Evolutionary conservation across 148 eudicot species (phyloP).

Genomic region (Diospyros lotus): DNA sequence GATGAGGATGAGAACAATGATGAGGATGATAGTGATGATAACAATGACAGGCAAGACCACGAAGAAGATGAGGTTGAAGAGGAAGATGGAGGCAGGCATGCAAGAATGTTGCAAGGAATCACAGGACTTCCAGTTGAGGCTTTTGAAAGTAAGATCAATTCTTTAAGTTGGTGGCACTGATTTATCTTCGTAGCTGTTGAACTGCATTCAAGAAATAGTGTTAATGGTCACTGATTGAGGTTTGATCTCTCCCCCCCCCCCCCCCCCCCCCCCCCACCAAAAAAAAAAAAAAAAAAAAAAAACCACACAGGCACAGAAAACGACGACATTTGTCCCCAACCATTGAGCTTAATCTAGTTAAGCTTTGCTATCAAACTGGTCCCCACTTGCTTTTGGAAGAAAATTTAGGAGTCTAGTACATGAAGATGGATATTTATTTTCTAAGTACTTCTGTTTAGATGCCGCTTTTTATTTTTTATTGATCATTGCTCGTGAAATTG

Average conservation of each 20-base stretch:
- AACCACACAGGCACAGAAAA: neutral
- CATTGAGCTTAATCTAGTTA: neutral
- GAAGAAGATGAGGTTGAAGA: slow-evolving; percentile 22
- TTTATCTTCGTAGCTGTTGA: neutral
- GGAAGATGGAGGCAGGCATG: slow-evolving; percentile 62
- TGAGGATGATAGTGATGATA: slow-evolving; percentile 27
- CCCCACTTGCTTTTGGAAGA: slow-evolving; percentile 1
- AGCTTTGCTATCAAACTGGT: neutral
- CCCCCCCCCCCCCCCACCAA: no score
- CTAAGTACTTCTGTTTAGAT: neutral
- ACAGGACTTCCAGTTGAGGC: slow-evolving; percentile 80
- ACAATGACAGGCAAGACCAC: slow-evolving; percentile 13
- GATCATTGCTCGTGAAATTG: neutral
- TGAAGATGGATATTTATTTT: neutral
- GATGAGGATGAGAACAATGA: slow-evolving; percentile 58
- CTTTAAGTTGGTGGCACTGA: neutral
- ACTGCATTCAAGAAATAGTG: neutral
- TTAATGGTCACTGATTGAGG: neutral
- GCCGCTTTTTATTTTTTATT: neutral
- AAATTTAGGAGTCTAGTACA: neutral
- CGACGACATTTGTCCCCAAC: no score
- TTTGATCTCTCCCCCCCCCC: neutral
- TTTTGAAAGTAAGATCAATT: slow-evolving; percentile 55
- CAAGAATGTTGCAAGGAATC: slow-evolving; percentile 64
- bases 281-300: no score